phyloP scores from a whole-genome alignment of 768 basidiomycete species.

The Auriscalpium vulgare region DNA sequence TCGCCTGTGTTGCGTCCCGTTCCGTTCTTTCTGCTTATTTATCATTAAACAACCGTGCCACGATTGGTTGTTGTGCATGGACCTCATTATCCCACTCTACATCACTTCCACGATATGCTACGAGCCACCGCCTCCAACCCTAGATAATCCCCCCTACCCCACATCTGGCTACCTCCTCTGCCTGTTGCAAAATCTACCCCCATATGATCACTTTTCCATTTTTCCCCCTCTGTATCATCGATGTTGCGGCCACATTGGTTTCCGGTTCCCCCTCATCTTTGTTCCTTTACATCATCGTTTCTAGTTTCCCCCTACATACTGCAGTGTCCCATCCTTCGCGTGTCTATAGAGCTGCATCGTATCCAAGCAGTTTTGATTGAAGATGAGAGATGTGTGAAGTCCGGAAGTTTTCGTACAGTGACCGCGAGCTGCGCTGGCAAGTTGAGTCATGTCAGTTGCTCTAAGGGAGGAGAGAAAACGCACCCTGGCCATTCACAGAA shows the following conservation, averaged over 20 bases:
- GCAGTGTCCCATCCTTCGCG: not conserved
- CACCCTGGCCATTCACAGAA: too few relatives aligned
- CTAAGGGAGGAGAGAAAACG: too few relatives aligned
- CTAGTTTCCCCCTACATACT: not conserved
- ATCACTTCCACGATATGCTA: not conserved
- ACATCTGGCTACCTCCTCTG: not conserved
- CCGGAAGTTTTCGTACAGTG: too few relatives aligned
- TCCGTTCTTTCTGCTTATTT: constrained; percentile 3
- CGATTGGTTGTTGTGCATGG: constrained; percentile 12
- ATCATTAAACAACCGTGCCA: constrained; percentile 6
- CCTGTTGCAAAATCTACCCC: not conserved
- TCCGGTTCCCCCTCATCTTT: not conserved
- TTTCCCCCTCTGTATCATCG: not conserved
- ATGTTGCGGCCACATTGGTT: not conserved
- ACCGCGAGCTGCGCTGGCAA: too few relatives aligned
- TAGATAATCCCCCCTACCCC: not conserved
- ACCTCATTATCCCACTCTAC: not conserved
- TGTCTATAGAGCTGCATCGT: not conserved
- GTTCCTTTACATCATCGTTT: too few relatives aligned
- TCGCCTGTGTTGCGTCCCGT: not conserved
- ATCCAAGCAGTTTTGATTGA: not conserved
- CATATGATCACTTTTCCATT: not conserved
- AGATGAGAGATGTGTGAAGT: too few relatives aligned
- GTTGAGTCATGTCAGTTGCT: too few relatives aligned
- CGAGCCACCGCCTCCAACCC: not conserved